These are phyloP conservation scores for Ormosia emarginata DNA, from an alignment of 306 rosid genomes.

Conservation along the genomic window DNA sequence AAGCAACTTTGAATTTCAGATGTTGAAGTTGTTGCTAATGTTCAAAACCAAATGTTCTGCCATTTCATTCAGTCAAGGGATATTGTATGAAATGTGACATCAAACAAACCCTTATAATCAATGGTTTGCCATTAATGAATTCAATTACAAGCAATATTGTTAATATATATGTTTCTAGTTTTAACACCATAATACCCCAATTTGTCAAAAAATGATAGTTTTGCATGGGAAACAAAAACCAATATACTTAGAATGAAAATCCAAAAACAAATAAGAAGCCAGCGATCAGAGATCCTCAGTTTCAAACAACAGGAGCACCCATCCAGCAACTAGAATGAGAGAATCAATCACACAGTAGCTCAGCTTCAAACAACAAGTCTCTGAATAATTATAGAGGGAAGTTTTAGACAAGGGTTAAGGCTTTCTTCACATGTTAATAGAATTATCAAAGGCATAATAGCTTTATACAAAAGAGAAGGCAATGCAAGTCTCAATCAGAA, in stretches of 20 bases:
- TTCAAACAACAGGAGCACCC: background rate
- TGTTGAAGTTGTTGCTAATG: background rate
- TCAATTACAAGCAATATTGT: background rate
- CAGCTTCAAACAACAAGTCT: background rate
- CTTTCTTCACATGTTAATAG: background rate
- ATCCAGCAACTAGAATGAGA: background rate
- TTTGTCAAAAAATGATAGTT: background rate
- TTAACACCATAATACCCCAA: background rate
- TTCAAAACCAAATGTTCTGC: background rate
- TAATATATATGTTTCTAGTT: background rate
- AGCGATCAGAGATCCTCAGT: background rate
- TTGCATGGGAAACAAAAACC: background rate
- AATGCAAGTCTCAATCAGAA: background rate
- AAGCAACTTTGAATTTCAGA: background rate
- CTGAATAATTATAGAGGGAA: background rate
- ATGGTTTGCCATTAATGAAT: slow-evolving; percentile 4
- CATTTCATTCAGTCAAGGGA: background rate
- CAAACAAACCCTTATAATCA: background rate
- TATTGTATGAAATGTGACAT: background rate
- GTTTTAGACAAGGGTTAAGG: background rate
- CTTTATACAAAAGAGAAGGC: background rate
- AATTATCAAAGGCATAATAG: background rate
- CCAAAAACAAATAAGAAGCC: background rate
- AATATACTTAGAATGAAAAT: background rate
- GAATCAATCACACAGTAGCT: background rate